Conservation (phyloP, 2,329 filamentous ascomycete genomes). For the Neonectria ditissima region DNA sequence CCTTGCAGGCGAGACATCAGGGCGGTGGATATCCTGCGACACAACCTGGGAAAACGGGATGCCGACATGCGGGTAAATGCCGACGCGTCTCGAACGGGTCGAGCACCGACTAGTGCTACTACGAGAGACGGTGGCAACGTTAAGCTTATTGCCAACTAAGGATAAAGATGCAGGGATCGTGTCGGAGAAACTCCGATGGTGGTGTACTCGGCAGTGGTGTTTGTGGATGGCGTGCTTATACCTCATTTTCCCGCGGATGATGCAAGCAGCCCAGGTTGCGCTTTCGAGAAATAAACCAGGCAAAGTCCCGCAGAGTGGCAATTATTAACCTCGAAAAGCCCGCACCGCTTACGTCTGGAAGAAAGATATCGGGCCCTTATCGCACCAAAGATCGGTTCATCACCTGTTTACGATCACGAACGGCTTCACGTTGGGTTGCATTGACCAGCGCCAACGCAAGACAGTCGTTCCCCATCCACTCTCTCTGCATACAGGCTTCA, state of each 20-base stretch:
- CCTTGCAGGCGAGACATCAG: background rate
- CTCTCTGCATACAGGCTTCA: too few relatives aligned
- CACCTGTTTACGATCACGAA: background rate
- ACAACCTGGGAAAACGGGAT: background rate
- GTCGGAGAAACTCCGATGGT: constrained; percentile 7
- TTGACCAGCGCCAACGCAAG: background rate
- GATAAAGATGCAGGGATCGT: background rate
- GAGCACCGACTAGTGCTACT: background rate
- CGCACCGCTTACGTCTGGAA: background rate
- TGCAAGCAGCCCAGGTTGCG: constrained; percentile 3
- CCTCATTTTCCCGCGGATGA: constrained; percentile 21
- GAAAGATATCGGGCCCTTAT: background rate
- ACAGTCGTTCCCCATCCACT: too few relatives aligned
- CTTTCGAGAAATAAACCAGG: background rate
- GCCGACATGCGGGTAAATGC: background rate
- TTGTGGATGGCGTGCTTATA: constrained; percentile 24
- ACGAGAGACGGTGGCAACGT: background rate
- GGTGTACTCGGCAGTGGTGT: constrained; percentile 8
- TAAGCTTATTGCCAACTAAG: background rate
- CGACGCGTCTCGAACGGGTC: background rate
- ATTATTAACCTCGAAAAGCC: background rate
- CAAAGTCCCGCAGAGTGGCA: background rate
- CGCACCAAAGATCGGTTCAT: background rate
- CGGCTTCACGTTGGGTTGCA: background rate
- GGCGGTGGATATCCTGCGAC: background rate